A percentile compares a stretch with the other conserved stretches of the same genome.
Conservation (phyloP, 306 rosid species). For the Prinsepia uniflora region DNA sequence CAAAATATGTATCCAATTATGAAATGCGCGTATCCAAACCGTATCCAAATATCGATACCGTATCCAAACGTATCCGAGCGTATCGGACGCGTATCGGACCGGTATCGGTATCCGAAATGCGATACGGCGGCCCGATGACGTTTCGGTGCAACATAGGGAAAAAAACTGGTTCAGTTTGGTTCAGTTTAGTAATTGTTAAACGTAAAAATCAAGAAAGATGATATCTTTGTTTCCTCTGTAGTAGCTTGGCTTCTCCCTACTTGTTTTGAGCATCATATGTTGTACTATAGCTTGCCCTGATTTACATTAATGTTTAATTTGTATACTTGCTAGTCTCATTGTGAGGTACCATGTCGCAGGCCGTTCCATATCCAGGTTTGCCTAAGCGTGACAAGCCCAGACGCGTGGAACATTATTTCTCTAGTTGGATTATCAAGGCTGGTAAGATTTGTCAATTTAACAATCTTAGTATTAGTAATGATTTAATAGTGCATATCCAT, state of each 20-base stretch:
- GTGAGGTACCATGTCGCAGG: conserved; percentile 49
- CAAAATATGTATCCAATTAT: too few relatives aligned
- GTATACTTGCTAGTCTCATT: conserved; percentile 7
- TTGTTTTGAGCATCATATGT: neutral
- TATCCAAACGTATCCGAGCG: too few relatives aligned
- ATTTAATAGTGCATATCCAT: conserved; percentile 10
- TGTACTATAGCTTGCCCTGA: neutral
- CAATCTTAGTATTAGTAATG: conserved; percentile 3
- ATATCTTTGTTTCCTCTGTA: neutral
- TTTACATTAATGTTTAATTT: neutral
- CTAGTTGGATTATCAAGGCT: conserved; percentile 89
- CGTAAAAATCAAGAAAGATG: neutral
- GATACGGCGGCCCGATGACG: too few relatives aligned
- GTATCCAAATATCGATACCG: too few relatives aligned
- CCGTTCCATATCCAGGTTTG: conserved; percentile 71
- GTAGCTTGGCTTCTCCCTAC: neutral
- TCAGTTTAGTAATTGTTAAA: neutral
- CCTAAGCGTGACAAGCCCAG: conserved; percentile 95
- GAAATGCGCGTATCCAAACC: too few relatives aligned
- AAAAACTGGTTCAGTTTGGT: neutral
- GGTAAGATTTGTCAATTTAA: conserved; percentile 44
- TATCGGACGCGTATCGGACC: too few relatives aligned
- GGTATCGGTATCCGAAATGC: too few relatives aligned
- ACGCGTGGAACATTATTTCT: conserved; percentile 82
- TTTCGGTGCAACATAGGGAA: too few relatives aligned